phyloP scores from a whole-genome alignment of 495 filamentous ascomycete genomes.

The Annulohypoxylon nitens region DNA sequence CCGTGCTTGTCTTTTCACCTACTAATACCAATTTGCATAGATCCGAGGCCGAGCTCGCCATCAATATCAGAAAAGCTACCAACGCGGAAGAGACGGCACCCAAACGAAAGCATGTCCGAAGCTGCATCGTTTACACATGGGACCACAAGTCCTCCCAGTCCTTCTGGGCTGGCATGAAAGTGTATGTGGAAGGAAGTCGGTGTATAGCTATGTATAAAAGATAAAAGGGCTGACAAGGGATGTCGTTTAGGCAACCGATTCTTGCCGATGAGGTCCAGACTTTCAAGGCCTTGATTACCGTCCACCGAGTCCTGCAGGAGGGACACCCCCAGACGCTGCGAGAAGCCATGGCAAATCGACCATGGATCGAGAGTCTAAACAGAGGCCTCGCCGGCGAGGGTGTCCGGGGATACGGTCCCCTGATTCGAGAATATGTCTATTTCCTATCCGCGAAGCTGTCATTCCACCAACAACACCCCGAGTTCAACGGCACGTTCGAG shows the following conservation, averaged over 20 bases:
- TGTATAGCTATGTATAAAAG: not conserved
- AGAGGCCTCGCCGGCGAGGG: slow-evolving; percentile 88
- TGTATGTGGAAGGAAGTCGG: slow-evolving; percentile 67
- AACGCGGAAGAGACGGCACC: slow-evolving; percentile 95
- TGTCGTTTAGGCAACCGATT: slow-evolving; percentile 80
- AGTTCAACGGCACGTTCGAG: slow-evolving; percentile 99
- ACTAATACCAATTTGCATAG: slow-evolving; percentile 58
- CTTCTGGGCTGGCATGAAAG: slow-evolving; percentile 99
- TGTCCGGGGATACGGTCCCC: slow-evolving; percentile 87
- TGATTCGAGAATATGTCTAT: slow-evolving; percentile 96
- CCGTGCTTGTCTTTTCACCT: slow-evolving; percentile 4
- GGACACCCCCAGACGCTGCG: slow-evolving; percentile 88
- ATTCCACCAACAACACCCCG: slow-evolving; percentile 95
- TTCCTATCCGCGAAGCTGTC: slow-evolving; percentile 92
- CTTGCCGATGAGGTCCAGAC: slow-evolving; percentile 95
- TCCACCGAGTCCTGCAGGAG: slow-evolving; percentile 97
- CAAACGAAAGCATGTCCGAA: slow-evolving; percentile 98
- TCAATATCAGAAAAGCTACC: slow-evolving; percentile 97
- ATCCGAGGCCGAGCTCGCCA: slow-evolving; percentile 91
- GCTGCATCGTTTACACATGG: slow-evolving; percentile 99
- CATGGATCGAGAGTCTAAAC: slow-evolving; percentile 94
- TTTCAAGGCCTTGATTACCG: slow-evolving; percentile 91
- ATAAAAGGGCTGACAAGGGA: slow-evolving; percentile 36
- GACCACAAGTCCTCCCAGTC: slow-evolving; percentile 96
- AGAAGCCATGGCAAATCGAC: slow-evolving; percentile 88